Conservation (phyloP, 371 early-diverging fungal genomes). For the Basidiobolus meristosporus region DNA sequence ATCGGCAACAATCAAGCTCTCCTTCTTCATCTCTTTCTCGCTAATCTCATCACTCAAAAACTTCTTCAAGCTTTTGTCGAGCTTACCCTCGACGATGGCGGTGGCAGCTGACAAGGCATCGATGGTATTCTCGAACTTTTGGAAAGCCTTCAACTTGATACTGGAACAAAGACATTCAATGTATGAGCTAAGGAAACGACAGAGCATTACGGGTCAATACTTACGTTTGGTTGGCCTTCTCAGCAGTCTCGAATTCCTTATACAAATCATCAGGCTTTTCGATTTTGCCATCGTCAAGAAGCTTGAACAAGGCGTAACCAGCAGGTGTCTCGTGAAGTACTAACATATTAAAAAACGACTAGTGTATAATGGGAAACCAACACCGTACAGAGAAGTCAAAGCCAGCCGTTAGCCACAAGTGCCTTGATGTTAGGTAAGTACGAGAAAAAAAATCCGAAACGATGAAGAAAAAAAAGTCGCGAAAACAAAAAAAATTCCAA, state of each 20-base stretch:
- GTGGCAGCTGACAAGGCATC: slow-evolving; percentile 89
- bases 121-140: slow-evolving; percentile 92
- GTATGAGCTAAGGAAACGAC: slow-evolving; percentile 6
- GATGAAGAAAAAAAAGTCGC: too few species aligned
- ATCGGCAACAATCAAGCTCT: slow-evolving; percentile 80
- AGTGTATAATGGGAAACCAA: too few species aligned
- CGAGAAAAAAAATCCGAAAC: too few species aligned
- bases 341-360: slow-evolving; percentile 37
- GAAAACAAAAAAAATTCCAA: too few species aligned
- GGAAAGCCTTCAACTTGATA: slow-evolving; percentile 83
- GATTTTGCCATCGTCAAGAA: slow-evolving; percentile 53
- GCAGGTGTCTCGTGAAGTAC: slow-evolving; percentile 77
- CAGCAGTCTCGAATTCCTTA: slow-evolving; percentile 59
- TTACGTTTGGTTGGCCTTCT: slow-evolving; percentile 58
- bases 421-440: too few species aligned
- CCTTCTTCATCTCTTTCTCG: slow-evolving; percentile 68
- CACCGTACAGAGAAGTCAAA: too few species aligned
- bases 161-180: slow-evolving; percentile 29
- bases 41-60: slow-evolving; percentile 71
- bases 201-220: slow-evolving; percentile 3
- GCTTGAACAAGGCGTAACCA: slow-evolving; percentile 77
- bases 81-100: slow-evolving; percentile 86
- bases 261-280: slow-evolving; percentile 49
- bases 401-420: too few species aligned
- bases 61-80: slow-evolving; percentile 74